Percentiles rank a stretch among this genome's conserved stretches.
Evolutionary conservation across 1,284 basidiomycete genomes (phyloP).

Genomic region (Malassezia obtusa): DNA sequence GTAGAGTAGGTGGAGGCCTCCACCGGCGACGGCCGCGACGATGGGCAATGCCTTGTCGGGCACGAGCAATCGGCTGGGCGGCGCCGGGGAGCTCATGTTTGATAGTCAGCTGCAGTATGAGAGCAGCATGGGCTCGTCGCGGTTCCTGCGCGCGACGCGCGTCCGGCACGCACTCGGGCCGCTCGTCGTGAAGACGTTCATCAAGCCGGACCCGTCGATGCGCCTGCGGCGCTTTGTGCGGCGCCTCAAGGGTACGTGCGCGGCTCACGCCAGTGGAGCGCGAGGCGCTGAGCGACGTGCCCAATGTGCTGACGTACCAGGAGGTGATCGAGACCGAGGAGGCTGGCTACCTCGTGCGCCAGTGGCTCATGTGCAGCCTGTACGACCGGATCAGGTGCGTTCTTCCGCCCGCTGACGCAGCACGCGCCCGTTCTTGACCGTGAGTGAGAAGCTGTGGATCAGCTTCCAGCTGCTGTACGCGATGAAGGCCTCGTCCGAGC

Average conservation of each 20-base stretch:
- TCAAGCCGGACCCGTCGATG: conserved; percentile 67
- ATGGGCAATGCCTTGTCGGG: conserved; percentile 14
- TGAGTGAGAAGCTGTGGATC: conserved; percentile 96
- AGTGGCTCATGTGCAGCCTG: conserved; percentile 87
- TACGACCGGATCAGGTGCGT: conserved; percentile 93
- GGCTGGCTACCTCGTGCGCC: conserved; percentile 86
- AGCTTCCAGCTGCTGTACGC: conserved; percentile 83
- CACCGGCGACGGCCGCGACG: neutral
- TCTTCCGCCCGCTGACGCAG: conserved; percentile 50
- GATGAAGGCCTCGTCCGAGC: conserved; percentile 69
- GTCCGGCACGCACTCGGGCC: conserved; percentile 64
- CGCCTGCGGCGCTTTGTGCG: conserved; percentile 61
- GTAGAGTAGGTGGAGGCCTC: conserved; percentile 3
- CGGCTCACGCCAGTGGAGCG: conserved; percentile 56
- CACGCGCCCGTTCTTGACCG: conserved; percentile 83
- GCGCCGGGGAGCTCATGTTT: conserved; percentile 8
- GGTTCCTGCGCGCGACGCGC: conserved; percentile 85
- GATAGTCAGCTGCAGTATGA: conserved; percentile 10
- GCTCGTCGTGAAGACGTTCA: conserved; percentile 69
- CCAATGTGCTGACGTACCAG: conserved; percentile 82
- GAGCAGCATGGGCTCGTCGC: conserved; percentile 69
- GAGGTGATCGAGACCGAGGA: conserved; percentile 87
- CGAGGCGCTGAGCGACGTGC: conserved; percentile 70
- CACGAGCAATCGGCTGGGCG: conserved; percentile 6
- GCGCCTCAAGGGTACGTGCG: conserved; percentile 57